Evolutionary conservation across 1,284 basidiomycete species (phyloP).

Genomic region (Malassezia caprae): DNA sequence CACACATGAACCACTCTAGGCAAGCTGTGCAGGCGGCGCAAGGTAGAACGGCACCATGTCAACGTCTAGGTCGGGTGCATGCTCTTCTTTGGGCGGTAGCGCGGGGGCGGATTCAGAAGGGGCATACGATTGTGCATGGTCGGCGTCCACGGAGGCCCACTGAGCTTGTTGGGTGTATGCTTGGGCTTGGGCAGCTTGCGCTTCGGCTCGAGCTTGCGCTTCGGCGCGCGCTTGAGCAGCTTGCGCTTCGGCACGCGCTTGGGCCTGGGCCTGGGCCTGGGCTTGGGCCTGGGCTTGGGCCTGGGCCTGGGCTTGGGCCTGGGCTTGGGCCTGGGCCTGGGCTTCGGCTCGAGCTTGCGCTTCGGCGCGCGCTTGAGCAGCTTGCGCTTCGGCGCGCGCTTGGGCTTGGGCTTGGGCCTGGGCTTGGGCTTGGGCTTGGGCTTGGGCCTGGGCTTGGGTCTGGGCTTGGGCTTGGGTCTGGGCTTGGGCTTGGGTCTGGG

Average conservation of each 20-base stretch:
- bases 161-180: neutral
- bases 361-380: no score
- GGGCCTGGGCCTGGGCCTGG: no score
- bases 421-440: neutral
- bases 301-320: neutral
- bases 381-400: no score
- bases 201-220: no score
- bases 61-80: neutral
- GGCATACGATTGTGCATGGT: neutral
- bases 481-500: neutral
- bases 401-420: no score
- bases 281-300: neutral
- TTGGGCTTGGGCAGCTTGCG: no score
- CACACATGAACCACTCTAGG: neutral
- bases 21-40: neutral
- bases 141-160: neutral
- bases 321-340: no score
- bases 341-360: no score
- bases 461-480: neutral
- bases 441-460: neutral
- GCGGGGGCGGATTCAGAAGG: neutral
- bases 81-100: neutral
- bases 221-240: no score
- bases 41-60: neutral
- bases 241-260: no score